These are phyloP conservation scores for Calonectria hawksworthii DNA, from an alignment of 2,329 filamentous ascomycete genomes.

Conservation along the genomic window DNA sequence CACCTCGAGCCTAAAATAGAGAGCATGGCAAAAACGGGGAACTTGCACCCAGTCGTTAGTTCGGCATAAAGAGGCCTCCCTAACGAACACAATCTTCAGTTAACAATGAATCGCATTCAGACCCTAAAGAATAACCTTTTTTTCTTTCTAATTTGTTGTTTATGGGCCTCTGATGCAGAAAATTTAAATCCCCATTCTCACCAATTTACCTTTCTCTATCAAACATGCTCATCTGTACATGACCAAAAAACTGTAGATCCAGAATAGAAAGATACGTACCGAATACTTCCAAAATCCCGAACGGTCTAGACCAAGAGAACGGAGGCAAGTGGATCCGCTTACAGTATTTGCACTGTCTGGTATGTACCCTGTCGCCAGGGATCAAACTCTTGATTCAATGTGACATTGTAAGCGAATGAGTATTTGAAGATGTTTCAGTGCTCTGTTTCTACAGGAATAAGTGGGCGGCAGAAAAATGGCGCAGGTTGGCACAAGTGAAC, in stretches of 20 bases:
- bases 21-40: neutral
- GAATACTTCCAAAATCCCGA: neutral
- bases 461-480: neutral
- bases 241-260: neutral
- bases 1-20: neutral
- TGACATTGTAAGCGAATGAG: neutral
- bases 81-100: neutral
- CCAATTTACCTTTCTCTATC: neutral
- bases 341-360: neutral
- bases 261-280: constrained; percentile 13
- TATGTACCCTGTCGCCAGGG: neutral
- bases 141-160: too few relatives aligned
- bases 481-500: neutral
- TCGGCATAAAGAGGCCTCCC: neutral
- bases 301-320: neutral
- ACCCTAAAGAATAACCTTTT: neutral
- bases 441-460: neutral
- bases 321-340: neutral
- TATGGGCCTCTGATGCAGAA: neutral
- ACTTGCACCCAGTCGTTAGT: neutral
- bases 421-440: neutral
- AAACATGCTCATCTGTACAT: neutral
- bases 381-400: neutral
- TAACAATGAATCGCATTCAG: too few relatives aligned
- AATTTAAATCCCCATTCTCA: neutral